Conservation (phyloP, 768 basidiomycete species). For the Erythrobasidium yunnanense region DNA sequence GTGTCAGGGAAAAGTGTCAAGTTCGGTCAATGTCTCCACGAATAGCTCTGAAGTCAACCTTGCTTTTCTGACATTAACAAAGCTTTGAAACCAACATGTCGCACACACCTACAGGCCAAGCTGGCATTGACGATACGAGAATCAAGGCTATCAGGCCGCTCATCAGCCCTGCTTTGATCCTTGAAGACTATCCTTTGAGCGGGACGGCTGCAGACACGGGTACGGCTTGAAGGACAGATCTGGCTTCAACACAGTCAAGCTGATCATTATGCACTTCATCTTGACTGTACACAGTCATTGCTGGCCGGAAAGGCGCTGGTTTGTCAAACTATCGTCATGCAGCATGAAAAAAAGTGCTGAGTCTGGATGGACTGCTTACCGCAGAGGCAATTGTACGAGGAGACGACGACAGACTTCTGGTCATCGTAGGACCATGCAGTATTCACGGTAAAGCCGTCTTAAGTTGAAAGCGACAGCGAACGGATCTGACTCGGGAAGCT, state of each 20-base stretch:
- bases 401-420: constrained; percentile 80
- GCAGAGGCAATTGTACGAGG: constrained; percentile 66
- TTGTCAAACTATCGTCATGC: neutral
- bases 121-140: constrained; percentile 54
- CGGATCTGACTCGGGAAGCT: too few species aligned
- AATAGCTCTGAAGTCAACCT: too few species aligned
- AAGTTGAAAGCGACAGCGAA: too few species aligned
- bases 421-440: constrained; percentile 72
- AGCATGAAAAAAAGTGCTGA: neutral
- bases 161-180: constrained; percentile 35
- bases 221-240: neutral
- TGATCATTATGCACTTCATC: neutral
- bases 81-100: too few species aligned
- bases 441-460: constrained; percentile 73
- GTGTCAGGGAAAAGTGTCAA: neutral
- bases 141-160: constrained; percentile 34
- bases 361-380: neutral
- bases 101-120: too few species aligned
- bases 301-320: constrained; percentile 14
- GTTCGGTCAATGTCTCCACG: too few species aligned
- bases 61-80: too few species aligned
- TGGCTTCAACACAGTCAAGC: neutral
- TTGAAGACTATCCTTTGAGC: constrained; percentile 52
- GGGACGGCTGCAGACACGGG: constrained; percentile 26
- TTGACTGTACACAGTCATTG: neutral